Conservation (phyloP, 192 early-diverging fungal species). For the Glomus cerebriforme region DNA sequence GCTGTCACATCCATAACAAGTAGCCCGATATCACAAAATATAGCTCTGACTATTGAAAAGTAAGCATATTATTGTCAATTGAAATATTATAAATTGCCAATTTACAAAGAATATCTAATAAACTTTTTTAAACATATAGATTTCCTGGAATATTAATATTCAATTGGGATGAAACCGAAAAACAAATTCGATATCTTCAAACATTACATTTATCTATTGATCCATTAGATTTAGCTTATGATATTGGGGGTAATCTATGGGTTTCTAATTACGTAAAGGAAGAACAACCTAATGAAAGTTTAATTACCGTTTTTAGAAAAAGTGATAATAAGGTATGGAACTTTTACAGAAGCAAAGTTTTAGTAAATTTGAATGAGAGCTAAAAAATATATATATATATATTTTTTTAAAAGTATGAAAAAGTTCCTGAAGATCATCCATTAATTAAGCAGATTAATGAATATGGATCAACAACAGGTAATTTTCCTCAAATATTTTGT, state of each 20-base stretch:
- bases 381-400: neutral
- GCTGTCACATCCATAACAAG: constrained; percentile 43
- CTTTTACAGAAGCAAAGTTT: neutral
- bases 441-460: constrained; percentile 40
- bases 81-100: neutral
- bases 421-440: constrained; percentile 23
- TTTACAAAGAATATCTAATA: neutral
- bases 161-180: constrained; percentile 38
- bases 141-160: constrained; percentile 40
- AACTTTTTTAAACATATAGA: constrained; percentile 17
- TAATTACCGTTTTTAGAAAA: constrained; percentile 31
- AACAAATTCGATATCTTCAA: constrained; percentile 38
- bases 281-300: constrained; percentile 13
- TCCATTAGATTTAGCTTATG: constrained; percentile 47
- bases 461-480: constrained; percentile 40
- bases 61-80: constrained; percentile 16
- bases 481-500: neutral
- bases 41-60: constrained; percentile 54
- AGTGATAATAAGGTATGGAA: constrained; percentile 31
- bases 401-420: constrained; percentile 11
- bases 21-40: constrained; percentile 39
- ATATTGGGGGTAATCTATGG: constrained; percentile 54
- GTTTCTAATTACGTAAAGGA: constrained; percentile 34
- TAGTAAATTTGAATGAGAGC: neutral
- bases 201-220: constrained; percentile 36